Percentiles rank a stretch among this genome's conserved stretches.
Evolutionary conservation across 1,284 basidiomycete genomes (phyloP).

Genomic region (Tilletia horrida): DNA sequence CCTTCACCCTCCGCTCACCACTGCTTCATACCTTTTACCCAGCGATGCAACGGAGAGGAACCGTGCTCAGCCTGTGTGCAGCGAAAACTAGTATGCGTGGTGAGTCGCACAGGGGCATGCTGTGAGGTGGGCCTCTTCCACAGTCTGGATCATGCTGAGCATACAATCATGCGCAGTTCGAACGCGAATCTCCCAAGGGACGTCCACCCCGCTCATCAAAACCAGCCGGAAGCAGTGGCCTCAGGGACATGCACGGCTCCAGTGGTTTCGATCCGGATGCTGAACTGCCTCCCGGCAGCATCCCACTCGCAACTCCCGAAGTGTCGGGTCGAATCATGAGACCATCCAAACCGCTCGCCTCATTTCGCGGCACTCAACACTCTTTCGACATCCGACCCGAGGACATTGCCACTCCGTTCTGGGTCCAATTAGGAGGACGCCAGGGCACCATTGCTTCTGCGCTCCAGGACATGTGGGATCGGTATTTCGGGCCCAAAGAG

Average conservation of each 20-base stretch:
- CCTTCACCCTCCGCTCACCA: background rate
- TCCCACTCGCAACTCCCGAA: background rate
- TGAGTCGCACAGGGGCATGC: background rate
- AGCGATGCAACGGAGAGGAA: slow-evolving; percentile 8
- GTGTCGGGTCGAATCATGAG: background rate
- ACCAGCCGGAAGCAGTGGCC: background rate
- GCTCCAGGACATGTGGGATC: slow-evolving; percentile 8
- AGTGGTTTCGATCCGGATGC: background rate
- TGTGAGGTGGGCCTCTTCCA: background rate
- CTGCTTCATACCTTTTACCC: background rate
- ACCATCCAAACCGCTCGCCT: background rate
- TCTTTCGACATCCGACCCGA: slow-evolving; percentile 13
- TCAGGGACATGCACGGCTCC: no score
- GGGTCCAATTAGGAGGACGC: slow-evolving; percentile 2
- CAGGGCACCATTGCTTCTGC: slow-evolving; percentile 5
- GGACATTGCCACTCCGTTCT: slow-evolving; percentile 6
- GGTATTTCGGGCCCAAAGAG: background rate
- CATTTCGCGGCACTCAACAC: background rate
- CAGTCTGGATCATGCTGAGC: background rate
- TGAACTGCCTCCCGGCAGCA: background rate
- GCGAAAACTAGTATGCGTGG: slow-evolving; percentile 3
- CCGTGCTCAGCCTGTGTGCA: background rate
- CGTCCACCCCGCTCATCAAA: slow-evolving; percentile 9
- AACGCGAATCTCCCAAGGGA: slow-evolving; percentile 6
- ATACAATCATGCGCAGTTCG: background rate